Base-by-base conservation (phyloP, 805 yeast genomes). In the Yamadazyma paraphyllophila region DNA sequence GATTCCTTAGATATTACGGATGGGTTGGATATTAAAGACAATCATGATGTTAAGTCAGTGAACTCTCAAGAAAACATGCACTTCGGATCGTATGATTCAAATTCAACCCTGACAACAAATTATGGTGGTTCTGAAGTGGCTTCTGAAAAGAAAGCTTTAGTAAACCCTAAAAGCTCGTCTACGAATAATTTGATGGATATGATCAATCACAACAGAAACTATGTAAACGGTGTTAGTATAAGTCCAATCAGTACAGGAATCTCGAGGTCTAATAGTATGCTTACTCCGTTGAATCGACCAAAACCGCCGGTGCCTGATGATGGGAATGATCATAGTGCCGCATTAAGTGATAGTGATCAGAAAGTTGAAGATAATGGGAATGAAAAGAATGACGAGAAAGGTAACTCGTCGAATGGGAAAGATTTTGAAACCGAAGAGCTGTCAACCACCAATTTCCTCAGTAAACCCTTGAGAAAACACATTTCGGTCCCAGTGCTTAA, bases 31-130 rank as follows among this genome's bases (percentile, higher is more conserved):
- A 20, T 20, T 20, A 20, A 20, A 20, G 44, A 36, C 10, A 25
- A 42, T 27, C 33, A 44, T 24, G 57, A 56, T 26, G 45, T 45
- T 16, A 58, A 59, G 32, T 64, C 69, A 2, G 55, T 66, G 15
- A 64, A 62, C 54, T 66, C 72, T 25, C 49, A 67, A 20, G 74
- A 67, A 17, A 68, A 71, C 37, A 56, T 69, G 36, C 33, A 36
- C 15, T 73, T 66, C 11, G 74, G 74, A 3, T 69, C 74, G 1
- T 69, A 57, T 54, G 68, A 68, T 46, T 69, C 74, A 1, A 68
- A 63, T 51, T 69, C 74, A 2, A 67, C 75, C 2, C 68, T 63
- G 65, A 65, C 67, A 11, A 66, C 72, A 1, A 63, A 67, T 47
- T 69, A 66, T 52, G 73, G 72, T 14, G 59, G 52, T 8, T 46